These are phyloP conservation scores for Carallia brachiata DNA, from an alignment of 345 rosid species.

Conservation along the genomic window DNA sequence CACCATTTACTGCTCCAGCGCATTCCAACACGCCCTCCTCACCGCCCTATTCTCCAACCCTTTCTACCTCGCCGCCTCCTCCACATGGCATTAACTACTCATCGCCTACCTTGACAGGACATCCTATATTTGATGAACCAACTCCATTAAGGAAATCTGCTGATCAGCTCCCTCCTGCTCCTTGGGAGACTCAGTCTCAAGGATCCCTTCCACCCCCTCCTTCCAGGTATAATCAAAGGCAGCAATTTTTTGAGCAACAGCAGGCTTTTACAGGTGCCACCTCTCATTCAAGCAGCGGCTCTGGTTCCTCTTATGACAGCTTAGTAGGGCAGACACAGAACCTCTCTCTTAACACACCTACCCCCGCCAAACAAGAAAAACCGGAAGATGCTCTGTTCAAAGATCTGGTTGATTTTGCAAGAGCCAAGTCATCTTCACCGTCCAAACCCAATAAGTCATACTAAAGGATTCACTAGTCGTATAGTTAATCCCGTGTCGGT, in stretches of 20 bases:
- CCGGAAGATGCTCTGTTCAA: constrained; percentile 87
- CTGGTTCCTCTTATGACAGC: constrained; percentile 54
- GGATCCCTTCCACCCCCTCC: constrained; percentile 75
- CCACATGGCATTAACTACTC: constrained; percentile 2
- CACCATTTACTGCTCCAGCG: constrained; percentile 34
- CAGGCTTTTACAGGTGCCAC: constrained; percentile 13
- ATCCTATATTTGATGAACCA: constrained; percentile 59
- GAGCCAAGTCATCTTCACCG: constrained; percentile 72
- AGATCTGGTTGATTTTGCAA: constrained; percentile 87
- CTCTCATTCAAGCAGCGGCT: constrained; percentile 45
- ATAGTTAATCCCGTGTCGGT: constrained; percentile 27
- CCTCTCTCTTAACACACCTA: constrained; percentile 56
- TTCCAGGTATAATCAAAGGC: constrained; percentile 65
- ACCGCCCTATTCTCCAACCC: constrained; percentile 36
- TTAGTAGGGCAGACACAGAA: constrained; percentile 61
- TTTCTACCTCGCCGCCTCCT: constrained; percentile 27
- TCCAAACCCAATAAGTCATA: constrained; percentile 70
- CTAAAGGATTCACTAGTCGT: constrained; percentile 34
- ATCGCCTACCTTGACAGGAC: constrained; percentile 32
- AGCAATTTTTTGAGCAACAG: constrained; percentile 52
- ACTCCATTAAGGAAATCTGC: constrained; percentile 38
- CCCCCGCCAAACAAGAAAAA: constrained; percentile 55
- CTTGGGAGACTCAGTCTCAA: constrained; percentile 56
- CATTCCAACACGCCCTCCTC: constrained; percentile 37
- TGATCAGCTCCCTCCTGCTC: constrained; percentile 70